Conservation (phyloP, 1,284 basidiomycete species). For the Macrocystidia cucumis region DNA sequence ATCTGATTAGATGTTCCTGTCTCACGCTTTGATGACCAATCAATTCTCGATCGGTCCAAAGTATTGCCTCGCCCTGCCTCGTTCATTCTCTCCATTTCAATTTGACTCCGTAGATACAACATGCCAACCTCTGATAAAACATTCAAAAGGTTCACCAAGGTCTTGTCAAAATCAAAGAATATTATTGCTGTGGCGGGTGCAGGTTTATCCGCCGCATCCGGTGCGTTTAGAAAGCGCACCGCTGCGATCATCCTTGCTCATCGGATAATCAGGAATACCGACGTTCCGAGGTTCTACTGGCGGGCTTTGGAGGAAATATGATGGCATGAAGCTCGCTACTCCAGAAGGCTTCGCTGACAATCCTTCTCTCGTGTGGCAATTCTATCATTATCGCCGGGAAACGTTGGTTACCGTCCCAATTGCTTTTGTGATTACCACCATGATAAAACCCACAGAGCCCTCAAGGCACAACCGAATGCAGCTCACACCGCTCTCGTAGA, state of each 20-base stretch:
- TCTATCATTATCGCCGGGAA: conserved; percentile 60
- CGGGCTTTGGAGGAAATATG: conserved; percentile 51
- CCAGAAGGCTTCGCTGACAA: conserved; percentile 45
- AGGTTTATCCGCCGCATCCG: conserved; percentile 55
- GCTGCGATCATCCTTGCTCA: neutral
- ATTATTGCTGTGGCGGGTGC: conserved; percentile 59
- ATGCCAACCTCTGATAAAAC: no score
- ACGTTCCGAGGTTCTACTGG: conserved; percentile 60
- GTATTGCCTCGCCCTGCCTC: no score
- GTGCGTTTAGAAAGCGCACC: conserved; percentile 22
- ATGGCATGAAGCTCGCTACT: conserved; percentile 50
- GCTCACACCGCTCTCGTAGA: conserved; percentile 46
- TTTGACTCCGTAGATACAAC: no score
- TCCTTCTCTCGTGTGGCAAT: conserved; percentile 58
- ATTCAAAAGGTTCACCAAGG: conserved; percentile 16
- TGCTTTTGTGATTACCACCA: neutral
- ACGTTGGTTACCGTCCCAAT: conserved; percentile 25
- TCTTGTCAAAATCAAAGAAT: conserved; percentile 23
- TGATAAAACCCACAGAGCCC: conserved; percentile 31
- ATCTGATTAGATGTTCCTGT: conserved; percentile 33
- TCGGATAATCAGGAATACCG: conserved; percentile 39
- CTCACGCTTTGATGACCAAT: no score
- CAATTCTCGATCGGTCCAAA: no score
- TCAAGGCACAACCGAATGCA: conserved; percentile 42
- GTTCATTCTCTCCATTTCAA: no score